Evolutionary conservation across 176 grass and related monocot species (phyloP).

Genomic region (Oryza punctata): DNA sequence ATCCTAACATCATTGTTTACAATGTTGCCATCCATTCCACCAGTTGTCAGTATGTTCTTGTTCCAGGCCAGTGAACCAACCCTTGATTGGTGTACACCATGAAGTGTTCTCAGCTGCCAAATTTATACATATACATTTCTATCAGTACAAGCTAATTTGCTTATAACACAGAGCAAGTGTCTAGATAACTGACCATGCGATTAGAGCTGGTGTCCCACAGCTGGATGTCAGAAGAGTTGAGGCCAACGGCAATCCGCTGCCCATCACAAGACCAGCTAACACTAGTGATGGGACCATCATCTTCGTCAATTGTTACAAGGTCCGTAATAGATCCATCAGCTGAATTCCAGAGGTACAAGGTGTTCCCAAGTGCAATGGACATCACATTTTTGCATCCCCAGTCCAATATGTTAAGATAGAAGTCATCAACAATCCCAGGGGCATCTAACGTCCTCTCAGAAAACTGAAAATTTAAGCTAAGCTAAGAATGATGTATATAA

Average conservation of each 20-base stretch:
- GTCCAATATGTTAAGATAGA: slow-evolving; percentile 63
- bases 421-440: slow-evolving; percentile 59
- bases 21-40: slow-evolving; percentile 60
- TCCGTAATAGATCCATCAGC: slow-evolving; percentile 47
- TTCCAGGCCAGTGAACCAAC: slow-evolving; percentile 71
- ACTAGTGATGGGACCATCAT: slow-evolving; percentile 13
- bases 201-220: slow-evolving; percentile 54
- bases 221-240: slow-evolving; percentile 62
- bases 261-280: background rate
- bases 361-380: slow-evolving; percentile 56
- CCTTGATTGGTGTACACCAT: slow-evolving; percentile 55
- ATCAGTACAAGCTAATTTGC: background rate
- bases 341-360: slow-evolving; percentile 65
- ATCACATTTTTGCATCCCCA: slow-evolving; percentile 62
- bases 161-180: background rate
- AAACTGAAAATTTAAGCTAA: slow-evolving; percentile 32
- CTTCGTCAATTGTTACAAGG: slow-evolving; percentile 51
- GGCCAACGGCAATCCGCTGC: slow-evolving; percentile 51
- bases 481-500: slow-evolving; percentile 25
- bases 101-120: slow-evolving; percentile 64
- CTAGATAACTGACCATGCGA: slow-evolving; percentile 45
- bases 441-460: slow-evolving; percentile 59
- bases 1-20: slow-evolving; percentile 66
- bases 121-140: slow-evolving; percentile 13
- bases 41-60: slow-evolving; percentile 58